These are phyloP conservation scores for Boletellus emodensis DNA, from an alignment of 768 basidiomycete species.

Conservation along the genomic window DNA sequence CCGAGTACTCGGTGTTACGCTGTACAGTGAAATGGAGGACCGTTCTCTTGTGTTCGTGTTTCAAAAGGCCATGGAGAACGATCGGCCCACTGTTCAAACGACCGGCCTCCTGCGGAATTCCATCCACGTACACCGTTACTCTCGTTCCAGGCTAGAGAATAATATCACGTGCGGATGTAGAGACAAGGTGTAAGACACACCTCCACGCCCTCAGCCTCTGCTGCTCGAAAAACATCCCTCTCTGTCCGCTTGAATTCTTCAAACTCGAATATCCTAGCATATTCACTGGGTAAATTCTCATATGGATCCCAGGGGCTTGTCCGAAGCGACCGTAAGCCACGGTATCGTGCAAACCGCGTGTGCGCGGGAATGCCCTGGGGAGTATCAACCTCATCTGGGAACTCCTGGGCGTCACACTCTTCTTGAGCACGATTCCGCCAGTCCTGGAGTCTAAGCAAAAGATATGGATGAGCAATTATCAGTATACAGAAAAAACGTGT, in stretches of 20 bases:
- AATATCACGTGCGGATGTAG: background rate
- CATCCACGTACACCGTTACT: constrained; percentile 72
- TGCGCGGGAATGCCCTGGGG: constrained; percentile 79
- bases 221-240: constrained; percentile 59
- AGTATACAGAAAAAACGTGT: constrained; percentile 1
- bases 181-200: constrained; percentile 39
- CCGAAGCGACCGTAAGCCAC: constrained; percentile 86
- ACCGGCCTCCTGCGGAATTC: constrained; percentile 62
- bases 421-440: constrained; percentile 72
- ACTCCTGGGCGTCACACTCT: constrained; percentile 78
- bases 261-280: constrained; percentile 94
- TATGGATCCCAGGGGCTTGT: constrained; percentile 98
- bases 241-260: constrained; percentile 91
- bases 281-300: constrained; percentile 92
- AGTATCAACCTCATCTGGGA: constrained; percentile 96
- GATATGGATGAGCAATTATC: background rate
- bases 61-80: constrained; percentile 74
- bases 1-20: constrained; percentile 91
- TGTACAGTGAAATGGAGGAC: constrained; percentile 91
- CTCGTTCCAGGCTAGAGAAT: constrained; percentile 66
- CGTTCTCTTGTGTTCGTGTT: constrained; percentile 95
- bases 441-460: constrained; percentile 49
- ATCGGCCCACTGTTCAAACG: constrained; percentile 43
- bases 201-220: constrained; percentile 67
- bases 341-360: constrained; percentile 84